Base-by-base conservation (phyloP, 2,329 filamentous ascomycete species). In the Leptosphaerulina australis region DNA sequence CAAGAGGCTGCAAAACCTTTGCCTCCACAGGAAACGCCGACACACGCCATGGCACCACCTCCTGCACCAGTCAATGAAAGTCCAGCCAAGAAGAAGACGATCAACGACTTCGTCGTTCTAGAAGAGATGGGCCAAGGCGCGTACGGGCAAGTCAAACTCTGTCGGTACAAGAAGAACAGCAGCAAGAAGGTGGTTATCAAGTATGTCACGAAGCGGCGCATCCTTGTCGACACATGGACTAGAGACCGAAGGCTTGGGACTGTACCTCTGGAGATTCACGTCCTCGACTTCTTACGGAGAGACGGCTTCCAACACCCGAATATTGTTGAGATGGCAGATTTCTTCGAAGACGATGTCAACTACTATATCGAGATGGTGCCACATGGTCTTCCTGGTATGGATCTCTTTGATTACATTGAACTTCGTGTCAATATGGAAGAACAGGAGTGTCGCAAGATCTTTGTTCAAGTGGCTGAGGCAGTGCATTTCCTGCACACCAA, bases 351-450 rank as follows among this genome's bases (percentile, higher is more conserved):
- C 60, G 86, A 90, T 57, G 80, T 86, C 63, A 97, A 99, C 69
- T 99, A 99, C 76, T 99, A 99, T 74, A 99, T 99, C 62, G 94
- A 97, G 72, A 99, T 97, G 91, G 82, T 89, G 11, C 94, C 94
- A 0, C 94, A 97, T 65, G 94, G 94, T 1, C 79, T 97, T 28
- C 94, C 94, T 0, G 94, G 94, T 10, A 97, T 99, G 92, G 94
- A 99, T 72, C 81, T 99, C 2, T 99, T 99, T 67, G 94, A 99
- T 74, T 99, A 99, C 72, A 99, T 99, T 60, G 94, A 99, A 73
- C 82, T 99, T 44, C 87, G 93, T 20, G 87, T 91, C 35, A 97
- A 93, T 66, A 99, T 99, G 94, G 91, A 96, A 44, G 94, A 99
- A 75, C 80, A 83, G 6, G 94, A 99, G 71, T 96, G 91, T 69